These are phyloP conservation scores for Berberis vulgaris DNA, from an alignment of 164 flowering plant genomes.

Conservation along the genomic window DNA sequence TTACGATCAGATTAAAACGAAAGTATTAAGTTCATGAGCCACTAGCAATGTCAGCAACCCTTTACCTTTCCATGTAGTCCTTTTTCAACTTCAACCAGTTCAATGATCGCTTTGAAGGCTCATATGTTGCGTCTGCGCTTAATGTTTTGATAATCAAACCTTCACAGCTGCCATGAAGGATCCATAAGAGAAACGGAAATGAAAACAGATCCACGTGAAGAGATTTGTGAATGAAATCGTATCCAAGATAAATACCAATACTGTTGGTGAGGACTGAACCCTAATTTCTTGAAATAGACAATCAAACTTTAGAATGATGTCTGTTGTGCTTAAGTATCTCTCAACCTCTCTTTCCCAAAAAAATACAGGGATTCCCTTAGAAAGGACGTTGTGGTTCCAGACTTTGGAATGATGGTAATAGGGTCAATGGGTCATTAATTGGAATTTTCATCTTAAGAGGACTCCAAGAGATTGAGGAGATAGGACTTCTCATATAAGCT, in stretches of 20 bases:
- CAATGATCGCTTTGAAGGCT: conserved; percentile 85
- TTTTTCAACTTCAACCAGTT: conserved; percentile 98
- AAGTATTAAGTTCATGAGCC: background rate
- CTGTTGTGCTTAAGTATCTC: too few relatives aligned
- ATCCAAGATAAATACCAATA: background rate
- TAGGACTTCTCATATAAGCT: too few relatives aligned
- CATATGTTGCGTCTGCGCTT: conserved; percentile 83
- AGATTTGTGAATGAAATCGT: background rate
- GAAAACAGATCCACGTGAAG: background rate
- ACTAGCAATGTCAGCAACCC: background rate
- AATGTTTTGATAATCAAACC: conserved; percentile 94
- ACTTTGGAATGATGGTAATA: too few relatives aligned
- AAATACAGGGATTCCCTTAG: too few relatives aligned
- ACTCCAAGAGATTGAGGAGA: too few relatives aligned
- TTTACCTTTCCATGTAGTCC: conserved; percentile 91
- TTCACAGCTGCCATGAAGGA: conserved; percentile 60
- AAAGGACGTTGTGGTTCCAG: too few relatives aligned
- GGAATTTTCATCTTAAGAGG: too few relatives aligned
- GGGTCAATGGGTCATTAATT: too few relatives aligned
- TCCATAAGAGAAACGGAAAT: conserved; percentile 1
- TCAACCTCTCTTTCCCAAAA: too few relatives aligned
- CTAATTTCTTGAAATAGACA: too few relatives aligned
- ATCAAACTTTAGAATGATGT: too few relatives aligned
- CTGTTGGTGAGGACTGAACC: too few relatives aligned
- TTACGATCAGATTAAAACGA: background rate